A percentile compares a stretch with the other conserved stretches of the same genome.
phyloP scores from a whole-genome alignment of 768 basidiomycete species.

The Scleroderma citrinum region DNA sequence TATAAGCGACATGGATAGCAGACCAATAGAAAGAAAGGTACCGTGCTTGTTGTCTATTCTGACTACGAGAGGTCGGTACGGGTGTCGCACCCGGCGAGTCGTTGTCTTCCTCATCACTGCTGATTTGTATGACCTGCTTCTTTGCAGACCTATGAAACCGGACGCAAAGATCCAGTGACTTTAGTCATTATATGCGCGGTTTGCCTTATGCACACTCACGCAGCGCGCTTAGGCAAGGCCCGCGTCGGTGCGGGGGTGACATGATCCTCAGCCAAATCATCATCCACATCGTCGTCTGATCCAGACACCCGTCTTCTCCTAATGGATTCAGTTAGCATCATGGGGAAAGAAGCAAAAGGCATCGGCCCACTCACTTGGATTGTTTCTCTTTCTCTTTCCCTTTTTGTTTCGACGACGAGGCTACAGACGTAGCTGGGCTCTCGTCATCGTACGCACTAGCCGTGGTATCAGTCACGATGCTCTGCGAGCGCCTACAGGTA shows the following conservation, averaged over 20 bases:
- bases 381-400: constrained; percentile 29
- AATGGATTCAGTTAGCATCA: neutral
- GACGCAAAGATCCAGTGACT: neutral
- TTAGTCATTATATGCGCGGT: neutral
- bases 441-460: constrained; percentile 35
- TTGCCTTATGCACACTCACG: constrained; percentile 29
- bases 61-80: constrained; percentile 12
- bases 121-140: constrained; percentile 27
- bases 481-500: constrained; percentile 49
- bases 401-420: constrained; percentile 17
- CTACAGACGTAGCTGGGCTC: constrained; percentile 27
- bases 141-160: constrained; percentile 36
- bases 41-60: constrained; percentile 1
- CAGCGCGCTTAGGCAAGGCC: constrained; percentile 50
- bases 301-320: constrained; percentile 55
- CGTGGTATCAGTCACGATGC: constrained; percentile 40
- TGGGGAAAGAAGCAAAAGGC: neutral
- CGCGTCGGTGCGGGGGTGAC: constrained; percentile 39
- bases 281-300: constrained; percentile 42
- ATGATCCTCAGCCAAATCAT: constrained; percentile 29
- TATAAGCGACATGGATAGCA: neutral
- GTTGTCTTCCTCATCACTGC: constrained; percentile 32
- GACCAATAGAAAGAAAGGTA: constrained; percentile 1
- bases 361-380: constrained; percentile 33
- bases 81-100: constrained; percentile 34